Evolutionary conservation across 345 rosid species (phyloP), one percentile per base, ranked within the genome.

Genomic region (Populus simonii): DNA sequence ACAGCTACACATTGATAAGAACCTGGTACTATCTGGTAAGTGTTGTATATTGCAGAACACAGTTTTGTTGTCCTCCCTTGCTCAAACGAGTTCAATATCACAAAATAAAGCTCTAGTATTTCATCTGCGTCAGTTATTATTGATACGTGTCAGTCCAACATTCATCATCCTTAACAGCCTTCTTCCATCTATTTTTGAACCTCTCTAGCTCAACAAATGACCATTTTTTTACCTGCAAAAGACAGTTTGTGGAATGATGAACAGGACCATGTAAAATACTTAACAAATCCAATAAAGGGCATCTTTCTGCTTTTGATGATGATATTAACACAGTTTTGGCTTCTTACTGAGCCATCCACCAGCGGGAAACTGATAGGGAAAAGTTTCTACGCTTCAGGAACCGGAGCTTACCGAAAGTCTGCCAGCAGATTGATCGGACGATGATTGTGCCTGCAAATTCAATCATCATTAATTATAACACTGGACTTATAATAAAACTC

Each of bases 151-250:
- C 91, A 47, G 66, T 66, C 97, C 97, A 92, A 75, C 93, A 90
- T 8, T 83, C 68, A 78, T 93, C 98, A 13, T 88, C 84, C 71
- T 87, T 82, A 25, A 82, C 83, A 8, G 98, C 93, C 49, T 82
- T 89, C 62, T 69, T 87, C 96, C 98, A 93, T 85, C 98, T 88
- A n/a, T 76, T 82, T 79, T 81, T 84, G 81, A 90, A 90, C 68
- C 85, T 82, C 84, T 83, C 89, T 72, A 86, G 70, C 57, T 93
- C 93, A 7, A 82, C 73, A 20, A 63, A 85, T 25, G 89, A 79
- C 81, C 81, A 84, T 29, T 85, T 84, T 67, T 79, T 83, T 23
- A 90, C 89, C 96, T 91, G 88, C 59, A 36, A 38, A 80, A 53
- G 53, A 69, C 22, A 73, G 33, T 47, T 47, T 74, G 45, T 4